These are phyloP conservation scores for Spathaspora sp. DNA, from an alignment of 805 yeast genomes.

Conservation along the genomic window DNA sequence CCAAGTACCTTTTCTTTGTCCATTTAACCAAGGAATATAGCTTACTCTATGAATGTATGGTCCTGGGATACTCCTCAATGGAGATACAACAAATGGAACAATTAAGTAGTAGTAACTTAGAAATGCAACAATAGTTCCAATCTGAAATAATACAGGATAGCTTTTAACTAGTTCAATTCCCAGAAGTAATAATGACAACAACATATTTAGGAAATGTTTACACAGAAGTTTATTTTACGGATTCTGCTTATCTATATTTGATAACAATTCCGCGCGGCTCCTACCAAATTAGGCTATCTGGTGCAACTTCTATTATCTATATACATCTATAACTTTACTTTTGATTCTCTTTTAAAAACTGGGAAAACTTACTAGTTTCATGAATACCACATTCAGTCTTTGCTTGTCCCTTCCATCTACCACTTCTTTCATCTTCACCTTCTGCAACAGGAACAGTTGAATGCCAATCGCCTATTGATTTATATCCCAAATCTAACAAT, in stretches of 20 bases:
- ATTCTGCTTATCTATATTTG: not conserved
- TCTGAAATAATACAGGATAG: not conserved
- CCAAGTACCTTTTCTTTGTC: slow-evolving; percentile 46
- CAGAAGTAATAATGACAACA: not conserved
- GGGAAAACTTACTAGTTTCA: slow-evolving; percentile 69
- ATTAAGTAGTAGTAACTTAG: slow-evolving; percentile 29
- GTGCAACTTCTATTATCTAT: not conserved
- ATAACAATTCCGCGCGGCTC: not conserved
- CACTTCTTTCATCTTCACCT: slow-evolving; percentile 95
- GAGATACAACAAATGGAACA: slow-evolving; percentile 47
- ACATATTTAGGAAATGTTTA: not conserved
- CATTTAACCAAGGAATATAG: slow-evolving; percentile 25
- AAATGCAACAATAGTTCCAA: not conserved
- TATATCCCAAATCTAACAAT: slow-evolving; percentile 79
- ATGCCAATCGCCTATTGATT: slow-evolving; percentile 94
- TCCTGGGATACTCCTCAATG: slow-evolving; percentile 54
- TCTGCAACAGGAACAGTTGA: slow-evolving; percentile 85
- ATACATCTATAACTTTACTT: not conserved
- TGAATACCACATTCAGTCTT: slow-evolving; percentile 98
- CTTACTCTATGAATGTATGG: slow-evolving; percentile 51
- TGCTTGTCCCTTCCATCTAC: slow-evolving; percentile 90
- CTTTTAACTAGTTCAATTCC: not conserved
- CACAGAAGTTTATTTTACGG: not conserved
- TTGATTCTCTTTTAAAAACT: slow-evolving; percentile 35
- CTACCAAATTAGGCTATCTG: not conserved